Evolutionary conservation across 2,329 filamentous ascomycete genomes (phyloP).

Genomic region (Zelopaecilomyces penicillatus): DNA sequence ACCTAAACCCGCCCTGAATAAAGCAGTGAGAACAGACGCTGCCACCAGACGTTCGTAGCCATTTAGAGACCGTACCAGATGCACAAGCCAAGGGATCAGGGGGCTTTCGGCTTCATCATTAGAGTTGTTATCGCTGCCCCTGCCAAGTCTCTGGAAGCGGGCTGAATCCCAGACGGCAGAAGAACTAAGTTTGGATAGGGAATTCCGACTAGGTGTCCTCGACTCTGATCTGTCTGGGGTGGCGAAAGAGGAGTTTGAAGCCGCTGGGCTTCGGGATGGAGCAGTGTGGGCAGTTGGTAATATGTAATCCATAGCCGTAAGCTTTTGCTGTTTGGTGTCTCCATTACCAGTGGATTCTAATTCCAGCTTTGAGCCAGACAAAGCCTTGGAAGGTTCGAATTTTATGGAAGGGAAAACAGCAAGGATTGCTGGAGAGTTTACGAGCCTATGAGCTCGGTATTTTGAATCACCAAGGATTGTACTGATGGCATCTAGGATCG

Average conservation of each 20-base stretch:
- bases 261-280: constrained; percentile 21
- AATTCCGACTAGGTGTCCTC: constrained; percentile 20
- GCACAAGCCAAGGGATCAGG: constrained; percentile 65
- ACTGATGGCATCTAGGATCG: constrained; percentile 68
- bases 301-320: constrained; percentile 56
- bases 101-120: constrained; percentile 59
- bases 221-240: constrained; percentile 19
- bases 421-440: constrained; percentile 60
- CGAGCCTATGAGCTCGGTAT: constrained; percentile 63
- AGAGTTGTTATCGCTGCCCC: constrained; percentile 27
- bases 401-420: constrained; percentile 58
- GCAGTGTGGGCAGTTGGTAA: constrained; percentile 47
- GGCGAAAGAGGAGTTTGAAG: constrained; percentile 16
- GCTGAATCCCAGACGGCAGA: constrained; percentile 24
- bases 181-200: constrained; percentile 20
- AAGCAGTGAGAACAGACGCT: constrained; percentile 56
- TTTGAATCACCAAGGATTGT: constrained; percentile 72
- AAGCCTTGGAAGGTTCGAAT: constrained; percentile 40
- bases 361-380: constrained; percentile 17
- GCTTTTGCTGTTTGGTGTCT: constrained; percentile 32
- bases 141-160: constrained; percentile 18
- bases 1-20: constrained; percentile 61
- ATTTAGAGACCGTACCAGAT: constrained; percentile 48
- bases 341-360: not conserved
- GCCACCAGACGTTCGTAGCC: constrained; percentile 59